Percentiles rank a stretch among this genome's conserved stretches.
Conservation (phyloP, 495 filamentous ascomycete species). For the Podospora conica region DNA sequence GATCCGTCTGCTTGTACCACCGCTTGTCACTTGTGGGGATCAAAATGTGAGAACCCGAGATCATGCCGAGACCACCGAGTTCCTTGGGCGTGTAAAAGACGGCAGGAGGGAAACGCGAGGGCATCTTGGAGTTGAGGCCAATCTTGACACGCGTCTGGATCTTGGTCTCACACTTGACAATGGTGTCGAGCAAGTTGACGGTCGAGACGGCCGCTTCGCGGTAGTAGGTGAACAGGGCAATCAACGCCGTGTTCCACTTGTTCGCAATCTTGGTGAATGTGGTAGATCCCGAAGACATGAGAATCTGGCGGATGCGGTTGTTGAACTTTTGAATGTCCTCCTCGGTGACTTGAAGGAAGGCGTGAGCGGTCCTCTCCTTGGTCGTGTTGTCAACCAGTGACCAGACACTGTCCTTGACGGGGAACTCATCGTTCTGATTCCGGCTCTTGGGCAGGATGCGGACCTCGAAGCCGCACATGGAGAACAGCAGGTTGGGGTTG, state of each 20-base stretch:
- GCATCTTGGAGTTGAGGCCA: slow-evolving; percentile 99
- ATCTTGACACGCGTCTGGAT: slow-evolving; percentile 99
- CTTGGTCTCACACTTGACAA: slow-evolving; percentile 99
- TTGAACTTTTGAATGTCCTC: slow-evolving; percentile 99
- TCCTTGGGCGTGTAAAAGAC: slow-evolving; percentile 99
- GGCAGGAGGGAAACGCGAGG: slow-evolving; percentile 95
- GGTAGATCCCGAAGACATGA: slow-evolving; percentile 98
- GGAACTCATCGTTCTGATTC: slow-evolving; percentile 94
- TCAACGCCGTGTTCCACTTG: slow-evolving; percentile 98
- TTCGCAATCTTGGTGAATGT: slow-evolving; percentile 99
- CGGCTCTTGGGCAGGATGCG: slow-evolving; percentile 93
- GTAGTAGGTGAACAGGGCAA: slow-evolving; percentile 99
- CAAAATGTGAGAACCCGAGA: slow-evolving; percentile 95
- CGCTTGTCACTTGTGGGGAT: slow-evolving; percentile 97
- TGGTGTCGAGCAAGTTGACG: slow-evolving; percentile 90
- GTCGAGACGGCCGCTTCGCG: slow-evolving; percentile 98
- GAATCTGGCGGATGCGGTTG: slow-evolving; percentile 95
- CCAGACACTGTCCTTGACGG: slow-evolving; percentile 97
- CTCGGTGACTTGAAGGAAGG: slow-evolving; percentile 96
- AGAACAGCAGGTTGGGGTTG: slow-evolving; percentile 95
- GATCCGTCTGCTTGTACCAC: slow-evolving; percentile 97
- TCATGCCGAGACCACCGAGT: slow-evolving; percentile 96
- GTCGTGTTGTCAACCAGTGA: slow-evolving; percentile 91
- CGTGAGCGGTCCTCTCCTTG: slow-evolving; percentile 95
- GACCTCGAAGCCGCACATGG: slow-evolving; percentile 98